Conservation (phyloP, 1,139 yeast species). For the Zygosaccharomyces sapae region DNA sequence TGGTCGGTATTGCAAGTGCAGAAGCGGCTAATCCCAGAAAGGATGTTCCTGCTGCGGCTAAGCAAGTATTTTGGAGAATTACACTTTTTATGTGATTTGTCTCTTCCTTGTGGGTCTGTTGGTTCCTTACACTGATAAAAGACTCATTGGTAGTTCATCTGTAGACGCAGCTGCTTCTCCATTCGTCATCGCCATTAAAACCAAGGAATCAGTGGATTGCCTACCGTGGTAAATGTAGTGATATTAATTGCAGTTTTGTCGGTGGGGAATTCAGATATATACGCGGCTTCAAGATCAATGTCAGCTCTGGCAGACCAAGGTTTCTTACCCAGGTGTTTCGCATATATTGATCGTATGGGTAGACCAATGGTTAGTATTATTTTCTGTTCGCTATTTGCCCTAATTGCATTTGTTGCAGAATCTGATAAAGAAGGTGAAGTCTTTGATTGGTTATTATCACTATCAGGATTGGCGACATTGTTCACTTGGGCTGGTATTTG, state of each 20-base stretch:
- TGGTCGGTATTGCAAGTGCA: constrained; percentile 83
- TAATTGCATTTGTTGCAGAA: constrained; percentile 48
- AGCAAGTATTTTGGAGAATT: constrained; percentile 72
- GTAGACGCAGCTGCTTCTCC: constrained; percentile 57
- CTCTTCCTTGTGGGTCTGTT: constrained; percentile 45
- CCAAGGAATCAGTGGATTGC: constrained; percentile 53
- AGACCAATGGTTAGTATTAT: constrained; percentile 55
- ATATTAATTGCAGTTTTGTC: constrained; percentile 61
- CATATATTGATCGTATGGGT: constrained; percentile 53
- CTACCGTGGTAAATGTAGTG: constrained; percentile 50
- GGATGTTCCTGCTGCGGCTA: constrained; percentile 68
- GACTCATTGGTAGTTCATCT: constrained; percentile 41
- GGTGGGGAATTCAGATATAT: constrained; percentile 67
- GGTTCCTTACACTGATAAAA: constrained; percentile 43
- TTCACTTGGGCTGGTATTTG: constrained; percentile 84
- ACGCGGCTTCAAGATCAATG: constrained; percentile 60
- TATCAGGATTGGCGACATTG: constrained; percentile 77
- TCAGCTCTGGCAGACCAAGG: constrained; percentile 62
- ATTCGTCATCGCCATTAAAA: constrained; percentile 55
- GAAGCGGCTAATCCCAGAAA: constrained; percentile 76
- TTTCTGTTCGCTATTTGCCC: constrained; percentile 48
- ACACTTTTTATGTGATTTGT: constrained; percentile 50
- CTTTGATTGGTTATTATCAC: constrained; percentile 78
- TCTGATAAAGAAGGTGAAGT: constrained; percentile 57
- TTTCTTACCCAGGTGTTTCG: constrained; percentile 55